Evolutionary conservation across 805 yeast species (phyloP).

Genomic region (Hanseniaspora pseudoguilliermondii): DNA sequence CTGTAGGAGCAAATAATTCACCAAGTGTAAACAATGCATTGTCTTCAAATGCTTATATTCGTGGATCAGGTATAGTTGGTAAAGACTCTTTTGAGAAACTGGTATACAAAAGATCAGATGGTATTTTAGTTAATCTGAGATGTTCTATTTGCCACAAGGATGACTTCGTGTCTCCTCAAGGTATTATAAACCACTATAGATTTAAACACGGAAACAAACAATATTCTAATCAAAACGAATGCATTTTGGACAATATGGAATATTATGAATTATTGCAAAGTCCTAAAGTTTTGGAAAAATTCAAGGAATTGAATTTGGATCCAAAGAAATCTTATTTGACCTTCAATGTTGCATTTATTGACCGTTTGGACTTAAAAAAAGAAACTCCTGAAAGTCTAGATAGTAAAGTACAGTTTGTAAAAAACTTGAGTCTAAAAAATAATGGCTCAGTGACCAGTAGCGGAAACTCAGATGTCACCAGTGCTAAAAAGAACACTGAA

Average conservation of each 20-base stretch:
- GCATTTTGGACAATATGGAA: slow-evolving; percentile 55
- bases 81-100: slow-evolving; percentile 33
- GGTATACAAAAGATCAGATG: slow-evolving; percentile 56
- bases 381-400: slow-evolving; percentile 7
- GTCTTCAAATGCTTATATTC: not conserved
- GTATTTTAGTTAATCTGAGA: slow-evolving; percentile 51
- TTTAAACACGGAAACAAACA: slow-evolving; percentile 55
- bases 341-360: slow-evolving; percentile 21
- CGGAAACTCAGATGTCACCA: not conserved
- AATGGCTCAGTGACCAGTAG: not conserved
- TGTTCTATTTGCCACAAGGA: slow-evolving; percentile 57
- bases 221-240: slow-evolving; percentile 59
- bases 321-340: slow-evolving; percentile 24
- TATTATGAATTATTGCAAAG: slow-evolving; percentile 34
- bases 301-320: slow-evolving; percentile 20
- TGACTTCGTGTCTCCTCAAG: slow-evolving; percentile 69
- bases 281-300: slow-evolving; percentile 23
- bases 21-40: not conserved
- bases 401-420: slow-evolving; percentile 2
- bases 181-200: slow-evolving; percentile 65
- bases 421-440: slow-evolving; percentile 1
- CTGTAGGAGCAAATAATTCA: not conserved
- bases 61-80: slow-evolving; percentile 33
- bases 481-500: not conserved
- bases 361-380: not conserved